Evolutionary conservation across 371 early-diverging fungal species (phyloP), one percentile per base, ranked within the genome.

Genomic region (Lichtheimia ramosa): DNA sequence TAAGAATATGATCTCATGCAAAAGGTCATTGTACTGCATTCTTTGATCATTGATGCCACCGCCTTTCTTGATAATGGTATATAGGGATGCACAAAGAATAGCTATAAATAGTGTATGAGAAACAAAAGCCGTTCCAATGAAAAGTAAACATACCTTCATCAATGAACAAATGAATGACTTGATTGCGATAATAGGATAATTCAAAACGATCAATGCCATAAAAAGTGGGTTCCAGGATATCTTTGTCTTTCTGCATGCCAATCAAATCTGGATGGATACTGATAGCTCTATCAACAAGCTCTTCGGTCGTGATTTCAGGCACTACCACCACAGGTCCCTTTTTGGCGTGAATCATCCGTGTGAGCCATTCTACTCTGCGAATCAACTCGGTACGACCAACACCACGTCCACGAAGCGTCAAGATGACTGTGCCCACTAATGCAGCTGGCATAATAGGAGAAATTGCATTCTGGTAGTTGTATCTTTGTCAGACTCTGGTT

Each of bases 151-250:
- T 63, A 78, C 74, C 74, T 77, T 93, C 94, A 59, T 85, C 77
- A 7, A 93, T 76, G 74, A 94, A 94, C 23, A 93, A 62, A 55
- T 93, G 93, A 54, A 94, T 91, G 7, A 91, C 88, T 64, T 92
- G 91, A 57, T 94, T 94, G 48, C 95, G 81, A 66, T 92, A 94
- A 62, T 89, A 90, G 48, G 88, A 87, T 1, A 94, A 71, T 66
- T 92, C 93, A 64, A 93, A 94, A 12, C 92, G 84, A 63, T 90
- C 89, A 27, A 87, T 80, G 2, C 90, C 91, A 65, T 90, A 92
- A 66, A 89, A 94, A n/a, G 92, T 90, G 5, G 90, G 89, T 61
- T 94, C 95, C 12, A 94, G 66, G n/a, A 94, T 74, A 27, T 92
- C 93, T 53, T 77, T 85, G 20, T 68, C 73, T 24, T 69, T 74